Base-by-base conservation (phyloP, 345 rosid species). In the Populus simonii region DNA sequence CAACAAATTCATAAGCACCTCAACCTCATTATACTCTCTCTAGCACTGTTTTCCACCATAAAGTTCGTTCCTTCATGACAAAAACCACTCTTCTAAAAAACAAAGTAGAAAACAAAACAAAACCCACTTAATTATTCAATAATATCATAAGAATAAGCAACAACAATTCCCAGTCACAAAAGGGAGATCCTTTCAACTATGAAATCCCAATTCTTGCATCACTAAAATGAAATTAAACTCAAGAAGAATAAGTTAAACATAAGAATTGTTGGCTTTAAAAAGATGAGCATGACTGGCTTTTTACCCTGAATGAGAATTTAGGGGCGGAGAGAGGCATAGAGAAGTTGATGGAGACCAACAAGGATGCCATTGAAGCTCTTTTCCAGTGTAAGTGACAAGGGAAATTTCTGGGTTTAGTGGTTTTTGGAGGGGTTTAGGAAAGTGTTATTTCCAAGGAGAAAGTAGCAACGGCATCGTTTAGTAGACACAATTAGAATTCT, bases 291-390 rank as follows among this genome's bases (percentile, higher is more conserved):
- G 29, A n/a, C 27, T 13, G 43, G 62, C 47, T 73, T 55, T 59
- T 59, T 23, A 83, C 88, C 83, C 79, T 55, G 73, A 17, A 2
- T 36, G 72, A 25, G 63, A 27, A 11, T 18, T 71, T 78, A 0
- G 76, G 36, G 27, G 76, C 35, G 36, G 70, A 41, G 38, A 79
- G 74, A 70, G 74, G 83, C 65, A 6, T 20, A 27, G 22, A 70
- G 67, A 79, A 78, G 73, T 68, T 74, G 13, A 69, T 18, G 51
- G 76, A 76, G 72, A 83, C 27, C 2, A 63, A 18, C 2, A 66
- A 16, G 71, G 39, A 36, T 55, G 84, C 88, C 88, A 86, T 83
- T 39, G 74, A 65, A 47, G 74, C 70, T 65, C 20, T 13, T 17
- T 66, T 17, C 69, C 51, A 47, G 51, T 15, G 31, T 16, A 59